Base-by-base conservation (phyloP, 108 stramenopile species). In the Fragilaria crotonensis region DNA sequence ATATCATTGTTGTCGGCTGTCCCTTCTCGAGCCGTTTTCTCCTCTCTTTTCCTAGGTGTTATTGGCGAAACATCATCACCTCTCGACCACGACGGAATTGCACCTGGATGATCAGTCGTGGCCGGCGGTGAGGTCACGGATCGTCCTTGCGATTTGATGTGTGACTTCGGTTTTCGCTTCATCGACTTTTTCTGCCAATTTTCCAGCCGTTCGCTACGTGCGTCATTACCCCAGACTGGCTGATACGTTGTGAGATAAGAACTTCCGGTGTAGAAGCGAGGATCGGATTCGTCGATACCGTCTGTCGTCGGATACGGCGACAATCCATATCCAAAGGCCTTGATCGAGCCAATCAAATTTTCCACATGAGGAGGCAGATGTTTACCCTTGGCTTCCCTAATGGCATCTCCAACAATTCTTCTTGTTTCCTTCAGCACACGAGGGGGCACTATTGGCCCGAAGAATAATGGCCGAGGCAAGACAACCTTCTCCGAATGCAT, bases 381-480 rank as follows among this genome's bases (percentile, higher is more conserved):
- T 57, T 41, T 45, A 33, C 29, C 71, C 36, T 57, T 54, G 18
- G 19, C 18, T 14, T 57, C 57, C 20, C 57, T 33, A 18, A 64
- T 60, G 20, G 52, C 52, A 25, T 63, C 28, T 28, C 20, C 17
- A 19, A 83, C 49, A 27, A 78, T 75, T 20, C 33, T 36, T 59
- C 70, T 59, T 5, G 81, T 84, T 66, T 84, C 84, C 14, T 72
- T 62, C 0, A 89, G 27, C 29, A 89, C 66, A 23, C 85, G 78
- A 2, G 87, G 85, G 17, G 88, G 86, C 27, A 93, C 17, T 0
- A 62, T 41, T 41, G 78, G 66, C 4, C 92, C 92, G 62, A 93
- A 93, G 61, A 93, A 93, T 32, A 93, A 62, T 25, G 92, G 88
- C 31, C 84, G 77, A n/a, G 76, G 80, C 21, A 93, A 45, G 25